Evolutionary conservation across 2,329 filamentous ascomycete species (phyloP).

Genomic region (Whalleya microplaca): DNA sequence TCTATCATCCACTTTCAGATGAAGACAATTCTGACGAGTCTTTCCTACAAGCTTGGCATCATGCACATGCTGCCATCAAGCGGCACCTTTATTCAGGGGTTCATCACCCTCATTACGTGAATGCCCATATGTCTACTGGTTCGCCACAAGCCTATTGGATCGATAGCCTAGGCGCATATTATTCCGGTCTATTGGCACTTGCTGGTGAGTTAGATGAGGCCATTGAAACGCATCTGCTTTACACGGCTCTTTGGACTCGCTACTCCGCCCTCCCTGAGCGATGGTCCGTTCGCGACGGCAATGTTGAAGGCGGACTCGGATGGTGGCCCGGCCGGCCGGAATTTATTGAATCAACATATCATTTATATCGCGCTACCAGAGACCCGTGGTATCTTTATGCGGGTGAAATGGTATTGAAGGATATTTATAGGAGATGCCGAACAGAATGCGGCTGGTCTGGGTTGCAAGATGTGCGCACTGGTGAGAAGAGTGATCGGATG

Average conservation of each 20-base stretch:
- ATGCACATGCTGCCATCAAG: conserved; percentile 84
- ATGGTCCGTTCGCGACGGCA: conserved; percentile 84
- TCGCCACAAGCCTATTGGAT: conserved; percentile 92
- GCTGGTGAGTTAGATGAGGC: conserved; percentile 92
- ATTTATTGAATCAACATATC: conserved; percentile 96
- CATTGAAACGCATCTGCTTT: conserved; percentile 84
- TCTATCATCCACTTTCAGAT: conserved; percentile 63
- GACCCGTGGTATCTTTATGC: conserved; percentile 97
- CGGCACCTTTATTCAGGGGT: conserved; percentile 85
- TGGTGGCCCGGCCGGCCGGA: conserved; percentile 98
- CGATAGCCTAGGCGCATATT: conserved; percentile 94
- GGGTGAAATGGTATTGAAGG: conserved; percentile 90
- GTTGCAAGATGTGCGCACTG: conserved; percentile 78
- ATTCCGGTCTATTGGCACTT: conserved; percentile 83
- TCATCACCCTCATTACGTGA: conserved; percentile 90
- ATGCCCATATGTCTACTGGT: conserved; percentile 85
- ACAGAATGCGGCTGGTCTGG: conserved; percentile 93
- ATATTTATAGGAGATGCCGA: conserved; percentile 88
- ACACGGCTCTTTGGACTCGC: conserved; percentile 91
- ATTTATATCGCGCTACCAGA: conserved; percentile 89
- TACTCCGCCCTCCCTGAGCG: conserved; percentile 93
- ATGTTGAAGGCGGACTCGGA: conserved; percentile 81
- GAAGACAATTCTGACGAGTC: conserved; percentile 74
- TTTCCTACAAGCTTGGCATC: conserved; percentile 82
- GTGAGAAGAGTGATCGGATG: conserved; percentile 92